Base-by-base conservation (phyloP, 257 asterid genomes). In the Catharanthus roseus region DNA sequence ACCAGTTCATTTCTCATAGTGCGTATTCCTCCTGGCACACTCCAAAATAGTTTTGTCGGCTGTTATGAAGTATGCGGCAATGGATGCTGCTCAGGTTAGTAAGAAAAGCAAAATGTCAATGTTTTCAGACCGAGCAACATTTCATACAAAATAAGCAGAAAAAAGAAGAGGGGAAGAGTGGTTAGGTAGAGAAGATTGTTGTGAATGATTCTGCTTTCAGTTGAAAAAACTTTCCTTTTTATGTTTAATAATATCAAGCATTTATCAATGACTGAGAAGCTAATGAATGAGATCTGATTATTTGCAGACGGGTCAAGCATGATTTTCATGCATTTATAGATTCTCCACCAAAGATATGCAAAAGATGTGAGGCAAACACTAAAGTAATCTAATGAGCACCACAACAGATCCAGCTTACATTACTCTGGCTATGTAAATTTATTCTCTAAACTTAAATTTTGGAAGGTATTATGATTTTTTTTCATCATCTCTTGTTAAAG, bases 31-130 rank as follows among this genome's bases (percentile, higher is more conserved):
- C 90, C 92, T 82, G 54, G 96, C 95, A 7, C 92, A 85, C 77
- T 86, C 90, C 85, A 89, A 72, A 60, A 91, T 89, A 47, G 93
- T 86, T 80, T 89, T 89, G 81, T 91, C 96, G 1, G 96, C 93
- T 31, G 93, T 85, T 75, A 91, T 89, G 87, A 91, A 91, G 84
- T 87, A 91, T 6, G 95, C 87, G 29, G 97, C 91, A 72, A 89
- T 85, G 6, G 97, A 87, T 63, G 96, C 97, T 88, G 90, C 72
- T 62, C 78, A 65, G 41, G 65, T 31, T 69, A 34, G 26, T 28
- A 74, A 47, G 19, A 39, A 67, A 75, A 55, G 61, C 18, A 39
- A 56, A n/a, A 41, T 15, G 34, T 70, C 26, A 63, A 63, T 19
- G 72, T 15, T 57, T 31, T n/a, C 13, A 26, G 11, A 24, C 6